Conservation (phyloP, 192 early-diverging fungal genomes). For the Rhizophagus prolifer region DNA sequence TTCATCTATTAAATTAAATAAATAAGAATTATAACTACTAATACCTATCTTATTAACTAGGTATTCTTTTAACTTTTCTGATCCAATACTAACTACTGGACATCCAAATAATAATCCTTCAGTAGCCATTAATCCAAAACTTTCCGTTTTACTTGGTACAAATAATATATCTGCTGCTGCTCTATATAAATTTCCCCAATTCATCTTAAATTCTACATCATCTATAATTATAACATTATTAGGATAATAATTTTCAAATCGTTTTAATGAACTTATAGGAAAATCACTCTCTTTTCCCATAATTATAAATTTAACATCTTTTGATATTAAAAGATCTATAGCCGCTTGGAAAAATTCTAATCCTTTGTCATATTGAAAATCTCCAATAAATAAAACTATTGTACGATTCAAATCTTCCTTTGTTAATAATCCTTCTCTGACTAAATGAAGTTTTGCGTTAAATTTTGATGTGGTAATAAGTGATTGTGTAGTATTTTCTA, state of each 20-base stretch:
- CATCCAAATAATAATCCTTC: constrained; percentile 59
- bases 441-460: constrained; percentile 48
- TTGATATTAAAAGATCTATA: constrained; percentile 33
- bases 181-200: constrained; percentile 46
- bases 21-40: constrained; percentile 19
- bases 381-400: constrained; percentile 51
- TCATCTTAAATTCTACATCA: constrained; percentile 35
- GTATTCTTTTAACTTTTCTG: constrained; percentile 51
- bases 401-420: constrained; percentile 41
- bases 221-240: constrained; percentile 44
- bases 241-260: constrained; percentile 37
- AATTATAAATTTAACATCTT: constrained; percentile 47
- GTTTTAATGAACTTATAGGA: constrained; percentile 39
- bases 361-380: constrained; percentile 52
- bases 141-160: constrained; percentile 53
- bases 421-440: constrained; percentile 36
- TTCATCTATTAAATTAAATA: constrained; percentile 33
- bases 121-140: constrained; percentile 51
- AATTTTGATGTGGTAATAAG: constrained; percentile 36
- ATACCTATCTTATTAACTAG: constrained; percentile 40
- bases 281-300: constrained; percentile 56
- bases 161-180: constrained; percentile 55
- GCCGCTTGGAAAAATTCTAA: constrained; percentile 47
- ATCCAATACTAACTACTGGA: constrained; percentile 49
- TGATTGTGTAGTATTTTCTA: neutral